Evolutionary conservation across 805 yeast species (phyloP).

Genomic region (Debaryomyces castellii): DNA sequence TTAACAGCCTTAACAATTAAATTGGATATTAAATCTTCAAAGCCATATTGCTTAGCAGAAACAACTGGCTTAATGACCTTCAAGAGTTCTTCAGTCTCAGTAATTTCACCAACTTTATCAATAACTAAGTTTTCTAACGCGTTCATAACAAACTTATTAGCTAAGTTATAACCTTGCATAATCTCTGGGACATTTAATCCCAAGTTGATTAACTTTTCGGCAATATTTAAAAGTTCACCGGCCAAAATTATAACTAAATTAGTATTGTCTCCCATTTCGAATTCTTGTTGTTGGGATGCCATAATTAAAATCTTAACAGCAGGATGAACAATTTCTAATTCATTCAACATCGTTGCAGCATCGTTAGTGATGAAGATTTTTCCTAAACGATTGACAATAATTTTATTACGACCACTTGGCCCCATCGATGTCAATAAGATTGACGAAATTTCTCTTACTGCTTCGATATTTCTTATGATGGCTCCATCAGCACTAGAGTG

Average conservation of each 20-base stretch:
- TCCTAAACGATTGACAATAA: constrained; percentile 84
- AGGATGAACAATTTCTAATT: constrained; percentile 93
- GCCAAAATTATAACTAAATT: constrained; percentile 89
- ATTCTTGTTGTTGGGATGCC: constrained; percentile 97
- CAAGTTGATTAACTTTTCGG: constrained; percentile 78
- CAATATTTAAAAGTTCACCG: constrained; percentile 84
- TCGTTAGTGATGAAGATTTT: constrained; percentile 90
- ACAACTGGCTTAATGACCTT: constrained; percentile 85
- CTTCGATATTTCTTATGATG: constrained; percentile 85
- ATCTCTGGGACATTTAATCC: constrained; percentile 93
- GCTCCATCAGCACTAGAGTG: constrained; percentile 93
- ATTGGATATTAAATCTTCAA: constrained; percentile 72
- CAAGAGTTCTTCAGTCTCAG: constrained; percentile 52
- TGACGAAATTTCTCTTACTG: constrained; percentile 87
- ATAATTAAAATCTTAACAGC: constrained; percentile 93
- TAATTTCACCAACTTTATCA: constrained; percentile 58
- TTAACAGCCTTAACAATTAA: constrained; percentile 85
- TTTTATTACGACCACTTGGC: constrained; percentile 96
- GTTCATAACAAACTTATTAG: constrained; percentile 70
- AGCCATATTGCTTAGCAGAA: constrained; percentile 90
- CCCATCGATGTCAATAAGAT: constrained; percentile 95
- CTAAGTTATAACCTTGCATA: constrained; percentile 87
- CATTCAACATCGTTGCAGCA: constrained; percentile 96
- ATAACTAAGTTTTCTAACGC: constrained; percentile 67
- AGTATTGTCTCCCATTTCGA: constrained; percentile 96